Evolutionary conservation across 2,329 filamentous ascomycete genomes (phyloP), one percentile per base, ranked within the genome.

Genomic region (Monilinia polystroma): DNA sequence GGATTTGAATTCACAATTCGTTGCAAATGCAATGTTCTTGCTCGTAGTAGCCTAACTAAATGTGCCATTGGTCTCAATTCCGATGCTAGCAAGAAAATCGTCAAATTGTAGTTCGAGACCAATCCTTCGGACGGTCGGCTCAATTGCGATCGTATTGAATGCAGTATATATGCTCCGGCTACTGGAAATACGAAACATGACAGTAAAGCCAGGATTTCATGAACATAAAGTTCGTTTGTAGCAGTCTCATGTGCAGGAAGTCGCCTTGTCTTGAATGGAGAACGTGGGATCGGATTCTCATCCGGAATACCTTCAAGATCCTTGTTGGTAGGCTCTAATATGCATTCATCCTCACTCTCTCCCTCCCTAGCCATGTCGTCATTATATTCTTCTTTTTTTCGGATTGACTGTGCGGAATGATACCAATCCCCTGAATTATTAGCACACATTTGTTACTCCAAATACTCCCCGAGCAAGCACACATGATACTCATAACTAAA

Each of bases 21-120:
- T 77, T 98, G 93, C 0, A 97, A 83, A 74, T 93, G 88, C 11
- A 96, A 80, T 2, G 93, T 97, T 45, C 92, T 86, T 18, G 87
- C 85, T 73, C 92, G 89, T 4, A 96, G 84, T 73, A 97, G 85
- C 75, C 89, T 91, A 69, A 97, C 86, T 35, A 96, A 80, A 75
- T 97, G 93, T 1, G 91, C 87, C 59, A 93, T 80, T 0, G 94
- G 94, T 3, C 91, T 88, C 38, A 97, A 81, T 78, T 98, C 94
- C 4, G 94, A 91, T 0, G 90, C 91, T 23, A 97, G 83, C 3
- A 97, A 81, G 77, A 97, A 98, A 63, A 98, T 91, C 16, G 90
- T 93, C 65, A 98, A 82, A 77, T 97, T 97, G 79, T 94, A 96
- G 77, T 97, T 91, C 5, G 92, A 96, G 8, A 98, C 89, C 14